Conservation (phyloP, 768 basidiomycete species). For the Dioszegia aurantiaca region DNA sequence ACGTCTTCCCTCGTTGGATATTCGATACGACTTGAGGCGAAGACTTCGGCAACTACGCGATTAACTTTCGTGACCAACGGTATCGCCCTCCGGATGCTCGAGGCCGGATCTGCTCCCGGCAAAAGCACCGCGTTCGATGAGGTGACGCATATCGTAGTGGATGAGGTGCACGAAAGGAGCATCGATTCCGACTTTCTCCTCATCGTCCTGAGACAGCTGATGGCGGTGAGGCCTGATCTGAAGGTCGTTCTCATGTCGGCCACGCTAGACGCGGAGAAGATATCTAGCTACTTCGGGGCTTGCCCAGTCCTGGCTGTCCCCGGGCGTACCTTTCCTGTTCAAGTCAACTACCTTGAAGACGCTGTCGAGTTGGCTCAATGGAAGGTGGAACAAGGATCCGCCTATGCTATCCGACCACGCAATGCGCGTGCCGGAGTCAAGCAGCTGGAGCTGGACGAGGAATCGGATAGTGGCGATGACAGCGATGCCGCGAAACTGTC, state of each 20-base stretch:
- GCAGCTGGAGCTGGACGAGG: conserved; percentile 76
- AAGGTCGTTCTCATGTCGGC: conserved; percentile 96
- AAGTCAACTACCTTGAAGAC: conserved; percentile 81
- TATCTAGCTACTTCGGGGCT: conserved; percentile 81
- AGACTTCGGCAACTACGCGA: conserved; percentile 69
- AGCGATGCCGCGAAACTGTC: conserved; percentile 53
- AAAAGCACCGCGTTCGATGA: conserved; percentile 85
- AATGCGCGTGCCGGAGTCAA: conserved; percentile 54
- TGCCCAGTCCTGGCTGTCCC: conserved; percentile 80
- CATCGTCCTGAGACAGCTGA: conserved; percentile 81
- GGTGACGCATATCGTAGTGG: conserved; percentile 94
- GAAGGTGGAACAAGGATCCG: conserved; percentile 74
- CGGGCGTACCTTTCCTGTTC: conserved; percentile 91
- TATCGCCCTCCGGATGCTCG: conserved; percentile 95
- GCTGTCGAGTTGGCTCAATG: conserved; percentile 77
- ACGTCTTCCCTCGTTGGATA: conserved; percentile 81
- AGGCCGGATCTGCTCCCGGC: conserved; percentile 70
- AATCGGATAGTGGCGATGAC: conserved; percentile 66
- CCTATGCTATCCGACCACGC: conserved; percentile 61
- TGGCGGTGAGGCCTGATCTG: conserved; percentile 73
- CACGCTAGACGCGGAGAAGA: conserved; percentile 68
- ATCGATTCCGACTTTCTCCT: conserved; percentile 97
- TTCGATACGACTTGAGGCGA: conserved; percentile 87
- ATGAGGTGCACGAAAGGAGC: conserved; percentile 94
- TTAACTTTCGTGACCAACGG: conserved; percentile 82